A percentile compares a stretch with the other conserved stretches of the same genome.
Conservation (phyloP, 164 flowering plant genomes). For the Nymphaea colorata region DNA sequence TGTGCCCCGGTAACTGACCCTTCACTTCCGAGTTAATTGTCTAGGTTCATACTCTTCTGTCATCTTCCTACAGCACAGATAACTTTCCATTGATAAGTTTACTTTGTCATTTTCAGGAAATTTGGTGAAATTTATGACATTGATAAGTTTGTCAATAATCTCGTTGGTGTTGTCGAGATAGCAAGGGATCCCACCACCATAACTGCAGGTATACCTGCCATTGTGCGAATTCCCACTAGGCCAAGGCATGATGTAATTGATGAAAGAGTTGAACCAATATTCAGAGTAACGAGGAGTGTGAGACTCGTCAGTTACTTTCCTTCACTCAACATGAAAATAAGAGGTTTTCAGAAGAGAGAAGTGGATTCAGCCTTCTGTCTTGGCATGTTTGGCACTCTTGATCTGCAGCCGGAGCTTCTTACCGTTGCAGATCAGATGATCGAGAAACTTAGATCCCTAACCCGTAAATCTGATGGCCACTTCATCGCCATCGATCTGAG, state of each 20-base stretch:
- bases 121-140: constrained; percentile 80
- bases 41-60: too few species aligned
- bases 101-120: constrained; percentile 42
- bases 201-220: constrained; percentile 39
- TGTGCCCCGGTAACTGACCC: too few species aligned
- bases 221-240: constrained; percentile 67
- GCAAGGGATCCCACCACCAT: constrained; percentile 42
- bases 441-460: constrained; percentile 55
- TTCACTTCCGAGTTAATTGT: too few species aligned
- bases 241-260: constrained; percentile 57
- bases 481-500: constrained; percentile 87
- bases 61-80: too few species aligned
- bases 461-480: constrained; percentile 56
- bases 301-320: constrained; percentile 75
- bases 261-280: constrained; percentile 53
- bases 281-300: constrained; percentile 41
- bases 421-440: constrained; percentile 81
- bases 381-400: constrained; percentile 73
- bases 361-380: constrained; percentile 58
- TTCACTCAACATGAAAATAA: constrained; percentile 70
- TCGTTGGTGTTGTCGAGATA: constrained; percentile 69
- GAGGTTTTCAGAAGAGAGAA: constrained; percentile 17
- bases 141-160: constrained; percentile 54
- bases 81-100: too few species aligned
- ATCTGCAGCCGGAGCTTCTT: constrained; percentile 56